phyloP scores from a whole-genome alignment of 306 rosid species.

The Pachyrhizus erosus region DNA sequence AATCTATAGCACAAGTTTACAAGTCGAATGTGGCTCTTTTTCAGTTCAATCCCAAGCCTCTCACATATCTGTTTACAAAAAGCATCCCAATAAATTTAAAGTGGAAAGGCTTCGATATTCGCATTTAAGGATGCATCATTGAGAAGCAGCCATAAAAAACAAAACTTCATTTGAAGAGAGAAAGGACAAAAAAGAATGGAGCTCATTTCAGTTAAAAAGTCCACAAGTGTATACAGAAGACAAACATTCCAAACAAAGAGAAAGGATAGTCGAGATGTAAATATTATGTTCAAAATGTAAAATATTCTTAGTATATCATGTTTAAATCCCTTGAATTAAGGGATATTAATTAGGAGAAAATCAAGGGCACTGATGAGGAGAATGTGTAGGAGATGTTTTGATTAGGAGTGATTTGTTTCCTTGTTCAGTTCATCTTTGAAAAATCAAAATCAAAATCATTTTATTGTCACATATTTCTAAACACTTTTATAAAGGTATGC shows the following conservation, averaged over 20 bases:
- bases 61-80: conserved; percentile 63
- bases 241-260: not conserved
- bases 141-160: conserved; percentile 33
- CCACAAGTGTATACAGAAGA: not conserved
- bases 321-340: not conserved
- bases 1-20: conserved; percentile 68
- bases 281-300: too few species aligned
- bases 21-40: conserved; percentile 68
- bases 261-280: too few species aligned
- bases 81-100: conserved; percentile 36
- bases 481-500: too few species aligned
- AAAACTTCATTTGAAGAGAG: conserved; percentile 12
- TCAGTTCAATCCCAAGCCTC: conserved; percentile 83
- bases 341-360: too few species aligned
- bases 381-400: too few species aligned
- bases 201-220: conserved; percentile 6
- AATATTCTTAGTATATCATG: not conserved
- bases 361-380: too few species aligned
- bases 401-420: too few species aligned
- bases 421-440: too few species aligned
- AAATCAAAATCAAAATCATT: too few species aligned
- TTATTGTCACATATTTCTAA: too few species aligned
- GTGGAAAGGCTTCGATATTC: conserved; percentile 38
- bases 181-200: not conserved
- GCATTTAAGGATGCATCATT: conserved; percentile 21